phyloP scores from a whole-genome alignment of 805 yeast species.

The Wickerhamiella dianesei region DNA sequence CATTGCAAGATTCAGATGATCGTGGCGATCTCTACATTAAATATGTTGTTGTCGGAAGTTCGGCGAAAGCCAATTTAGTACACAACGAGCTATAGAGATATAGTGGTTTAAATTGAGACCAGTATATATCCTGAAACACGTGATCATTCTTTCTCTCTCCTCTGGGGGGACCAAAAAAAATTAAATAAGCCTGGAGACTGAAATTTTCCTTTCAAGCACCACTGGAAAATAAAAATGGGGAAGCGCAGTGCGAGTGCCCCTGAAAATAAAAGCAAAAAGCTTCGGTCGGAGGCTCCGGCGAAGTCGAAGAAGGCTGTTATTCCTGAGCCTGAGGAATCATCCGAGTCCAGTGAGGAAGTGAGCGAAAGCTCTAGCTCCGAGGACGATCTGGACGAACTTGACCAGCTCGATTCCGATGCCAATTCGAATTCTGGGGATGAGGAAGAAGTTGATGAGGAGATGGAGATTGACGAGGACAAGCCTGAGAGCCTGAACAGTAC shows the following conservation, averaged over 20 bases:
- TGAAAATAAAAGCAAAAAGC: background rate
- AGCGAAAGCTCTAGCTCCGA: slow-evolving; percentile 5
- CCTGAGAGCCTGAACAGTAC: background rate
- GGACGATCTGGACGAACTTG: slow-evolving; percentile 17
- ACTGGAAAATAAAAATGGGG: background rate
- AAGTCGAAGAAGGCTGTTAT: background rate
- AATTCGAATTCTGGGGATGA: background rate
- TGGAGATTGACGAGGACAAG: slow-evolving; percentile 1
- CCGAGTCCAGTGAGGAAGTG: slow-evolving; percentile 3
- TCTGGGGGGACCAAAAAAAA: background rate
- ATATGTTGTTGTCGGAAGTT: slow-evolving; percentile 26
- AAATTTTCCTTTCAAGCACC: background rate
- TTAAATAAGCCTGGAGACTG: background rate
- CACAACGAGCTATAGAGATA: slow-evolving; percentile 4
- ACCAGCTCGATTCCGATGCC: slow-evolving; percentile 1
- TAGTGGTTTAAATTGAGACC: too few relatives aligned
- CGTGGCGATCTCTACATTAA: slow-evolving; percentile 38
- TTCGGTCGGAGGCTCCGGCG: background rate
- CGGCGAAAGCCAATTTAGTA: slow-evolving; percentile 9
- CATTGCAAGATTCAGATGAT: slow-evolving; percentile 35
- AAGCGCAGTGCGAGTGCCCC: background rate
- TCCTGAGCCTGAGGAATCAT: background rate
- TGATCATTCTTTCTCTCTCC: too few relatives aligned
- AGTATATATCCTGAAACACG: too few relatives aligned
- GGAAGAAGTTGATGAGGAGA: slow-evolving; percentile 4